Evolutionary conservation across 2,329 filamentous ascomycete genomes (phyloP).

Genomic region (Penicillium sp.): DNA sequence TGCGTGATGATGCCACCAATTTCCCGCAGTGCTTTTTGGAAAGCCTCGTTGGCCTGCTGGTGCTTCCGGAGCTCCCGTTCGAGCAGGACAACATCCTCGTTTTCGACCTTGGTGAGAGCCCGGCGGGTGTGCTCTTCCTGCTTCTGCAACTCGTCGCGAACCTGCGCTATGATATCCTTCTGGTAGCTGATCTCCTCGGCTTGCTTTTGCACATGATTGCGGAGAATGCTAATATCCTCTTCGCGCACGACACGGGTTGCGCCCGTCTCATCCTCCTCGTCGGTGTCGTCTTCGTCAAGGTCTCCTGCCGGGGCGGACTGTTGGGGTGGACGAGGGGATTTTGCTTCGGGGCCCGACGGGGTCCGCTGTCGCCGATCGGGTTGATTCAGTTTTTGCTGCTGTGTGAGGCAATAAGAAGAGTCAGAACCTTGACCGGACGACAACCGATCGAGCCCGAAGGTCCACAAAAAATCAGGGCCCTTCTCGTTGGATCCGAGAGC

Average conservation of each 20-base stretch:
- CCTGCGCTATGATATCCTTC: conserved; percentile 79
- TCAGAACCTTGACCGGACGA: conserved; percentile 37
- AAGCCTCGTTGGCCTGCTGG: conserved; percentile 96
- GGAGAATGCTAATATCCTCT: conserved; percentile 80
- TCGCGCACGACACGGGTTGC: conserved; percentile 62
- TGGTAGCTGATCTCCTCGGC: conserved; percentile 88
- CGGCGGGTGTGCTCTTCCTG: conserved; percentile 84
- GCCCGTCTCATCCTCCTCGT: conserved; percentile 55
- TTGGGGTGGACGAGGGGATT: conserved; percentile 11
- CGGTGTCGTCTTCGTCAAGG: conserved; percentile 39
- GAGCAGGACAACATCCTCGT: conserved; percentile 82
- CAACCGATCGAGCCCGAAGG: conserved; percentile 38
- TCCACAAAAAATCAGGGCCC: conserved; percentile 36
- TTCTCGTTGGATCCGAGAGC: conserved; percentile 61
- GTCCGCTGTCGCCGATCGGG: conserved; percentile 41
- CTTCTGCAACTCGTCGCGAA: conserved; percentile 81
- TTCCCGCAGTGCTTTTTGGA: conserved; percentile 94
- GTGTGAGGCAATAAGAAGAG: conserved; percentile 37
- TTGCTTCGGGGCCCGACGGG: conserved; percentile 34
- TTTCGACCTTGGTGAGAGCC: conserved; percentile 79
- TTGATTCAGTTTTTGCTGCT: conserved; percentile 42
- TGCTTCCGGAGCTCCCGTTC: conserved; percentile 96
- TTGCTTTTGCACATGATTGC: conserved; percentile 90
- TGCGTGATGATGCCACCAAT: conserved; percentile 97
- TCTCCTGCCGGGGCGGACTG: conserved; percentile 30